A percentile compares a stretch with the other conserved stretches of the same genome.
Conservation (phyloP, 805 yeast species). For the Lachancea mirantina region DNA sequence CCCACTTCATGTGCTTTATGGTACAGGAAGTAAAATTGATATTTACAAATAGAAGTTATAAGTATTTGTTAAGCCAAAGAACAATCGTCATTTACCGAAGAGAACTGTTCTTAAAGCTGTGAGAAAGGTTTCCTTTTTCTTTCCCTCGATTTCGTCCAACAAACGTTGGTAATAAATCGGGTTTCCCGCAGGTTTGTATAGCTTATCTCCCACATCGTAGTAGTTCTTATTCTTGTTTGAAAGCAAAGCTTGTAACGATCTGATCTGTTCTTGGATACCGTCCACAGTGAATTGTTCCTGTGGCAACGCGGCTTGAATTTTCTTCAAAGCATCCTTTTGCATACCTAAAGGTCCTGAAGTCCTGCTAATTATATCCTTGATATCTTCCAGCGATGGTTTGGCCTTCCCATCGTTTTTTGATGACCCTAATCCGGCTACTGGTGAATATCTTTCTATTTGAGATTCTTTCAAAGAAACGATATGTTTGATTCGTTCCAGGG, state of each 20-base stretch:
- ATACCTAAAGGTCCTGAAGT: conserved; percentile 36
- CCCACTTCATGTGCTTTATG: no score
- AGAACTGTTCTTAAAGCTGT: conserved; percentile 68
- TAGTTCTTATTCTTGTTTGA: conserved; percentile 56
- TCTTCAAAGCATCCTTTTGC: conserved; percentile 41
- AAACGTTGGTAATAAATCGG: conserved; percentile 71
- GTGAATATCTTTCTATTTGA: conserved; percentile 52
- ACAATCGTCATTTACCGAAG: conserved; percentile 58
- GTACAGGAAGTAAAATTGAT: no score
- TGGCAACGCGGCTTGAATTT: conserved; percentile 37
- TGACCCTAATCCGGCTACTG: conserved; percentile 42
- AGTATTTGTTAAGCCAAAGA: no score
- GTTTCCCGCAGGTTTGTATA: conserved; percentile 77
- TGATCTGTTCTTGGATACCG: conserved; percentile 45
- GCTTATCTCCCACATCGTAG: conserved; percentile 58
- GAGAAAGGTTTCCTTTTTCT: conserved; percentile 55
- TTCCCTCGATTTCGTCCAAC: conserved; percentile 62
- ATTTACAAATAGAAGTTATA: no score
- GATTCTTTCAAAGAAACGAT: conserved; percentile 61
- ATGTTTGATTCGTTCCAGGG: conserved; percentile 62
- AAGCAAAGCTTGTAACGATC: conserved; percentile 48
- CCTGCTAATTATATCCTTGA: conserved; percentile 33
- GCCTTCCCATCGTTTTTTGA: conserved; percentile 33
- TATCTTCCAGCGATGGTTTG: conserved; percentile 36
- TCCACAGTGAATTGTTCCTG: conserved; percentile 46